Evolutionary conservation across 495 filamentous ascomycete species (phyloP).

Genomic region (Hypoxylon intermedium): DNA sequence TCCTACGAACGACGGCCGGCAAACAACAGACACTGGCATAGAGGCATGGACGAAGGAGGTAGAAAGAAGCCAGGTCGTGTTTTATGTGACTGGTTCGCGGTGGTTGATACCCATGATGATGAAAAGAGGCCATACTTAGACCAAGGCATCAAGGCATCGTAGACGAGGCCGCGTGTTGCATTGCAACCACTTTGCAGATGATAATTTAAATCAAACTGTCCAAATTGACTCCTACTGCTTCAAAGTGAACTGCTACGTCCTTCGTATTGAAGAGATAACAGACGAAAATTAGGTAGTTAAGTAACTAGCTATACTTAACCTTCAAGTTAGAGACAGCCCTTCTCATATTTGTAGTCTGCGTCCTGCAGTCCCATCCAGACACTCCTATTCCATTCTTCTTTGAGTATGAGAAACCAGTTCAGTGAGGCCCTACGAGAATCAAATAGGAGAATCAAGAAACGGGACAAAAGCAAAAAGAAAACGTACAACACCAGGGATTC

Average conservation of each 20-base stretch:
- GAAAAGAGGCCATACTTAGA: conserved; percentile 25
- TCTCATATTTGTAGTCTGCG: background rate
- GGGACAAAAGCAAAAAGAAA: no score
- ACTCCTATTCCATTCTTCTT: no score
- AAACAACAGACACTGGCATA: conserved; percentile 1
- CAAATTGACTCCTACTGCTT: background rate
- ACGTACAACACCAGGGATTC: conserved; percentile 52
- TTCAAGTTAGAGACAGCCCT: no score
- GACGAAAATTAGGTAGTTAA: no score
- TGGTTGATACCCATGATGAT: conserved; percentile 41
- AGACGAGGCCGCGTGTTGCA: conserved; percentile 20
- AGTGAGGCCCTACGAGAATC: no score
- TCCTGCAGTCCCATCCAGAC: no score
- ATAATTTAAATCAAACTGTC: conserved; percentile 24
- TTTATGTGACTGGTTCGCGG: conserved; percentile 22
- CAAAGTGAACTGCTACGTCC: background rate
- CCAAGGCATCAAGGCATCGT: conserved; percentile 9
- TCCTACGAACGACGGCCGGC: conserved; percentile 19
- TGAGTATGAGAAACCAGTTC: no score
- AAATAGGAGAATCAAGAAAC: no score
- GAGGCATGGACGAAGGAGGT: conserved; percentile 31
- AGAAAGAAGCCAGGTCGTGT: conserved; percentile 19
- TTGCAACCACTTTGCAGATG: conserved; percentile 12
- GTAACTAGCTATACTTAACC: no score
- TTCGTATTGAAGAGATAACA: background rate